Base-by-base conservation (phyloP, 768 basidiomycete species). In the Trametes gibbosa region DNA sequence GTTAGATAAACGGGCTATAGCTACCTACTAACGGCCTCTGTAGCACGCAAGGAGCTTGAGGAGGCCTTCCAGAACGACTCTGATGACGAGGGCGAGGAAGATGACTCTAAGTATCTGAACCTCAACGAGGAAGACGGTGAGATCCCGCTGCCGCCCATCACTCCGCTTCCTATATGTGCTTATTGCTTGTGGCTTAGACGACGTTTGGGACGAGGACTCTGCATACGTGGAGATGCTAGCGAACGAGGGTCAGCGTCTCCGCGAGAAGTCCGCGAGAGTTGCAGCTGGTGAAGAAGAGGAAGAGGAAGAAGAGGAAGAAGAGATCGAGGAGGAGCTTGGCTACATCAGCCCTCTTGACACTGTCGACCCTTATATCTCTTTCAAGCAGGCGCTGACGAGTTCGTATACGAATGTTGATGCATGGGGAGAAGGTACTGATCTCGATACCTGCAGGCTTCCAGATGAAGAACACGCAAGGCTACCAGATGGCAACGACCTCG, bases 121-220 rank as follows among this genome's bases (percentile, higher is more conserved):
- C 69, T 89, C 66, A 84, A 81, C 46, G 87, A 84, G 55, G 87
- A 89, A 43, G 87, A 87, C 66, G 84, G 85, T 81, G 55, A 58
- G 75, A 65, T 8, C 6, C 29, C 19, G 23, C 35, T 4, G 35
- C 19, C 27, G 12, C 25, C 50, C 32, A 3, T 6, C 32, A 2
- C 29, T 19, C 37, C 39, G 45, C 21, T 19, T 42, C 21, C 56
- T 63, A 16, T 62, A 19, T 16, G 16, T 25, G 1, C 8, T 24
- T 37, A 32, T 32, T 32, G 10, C 4, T 32, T 32, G 29, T 32
- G 29, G 61, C 64, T 3, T 24, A 86, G 92, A 90, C 69, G 93
- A 95, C 70, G 90, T 94, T 16, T 93, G 89, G 86, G 92, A 95
- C 66, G 87, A 90, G 58, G 90, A 93, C 65, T 92, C 91, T 8